Base-by-base conservation (phyloP, 805 yeast species). In the Nakazawaea sp. region DNA sequence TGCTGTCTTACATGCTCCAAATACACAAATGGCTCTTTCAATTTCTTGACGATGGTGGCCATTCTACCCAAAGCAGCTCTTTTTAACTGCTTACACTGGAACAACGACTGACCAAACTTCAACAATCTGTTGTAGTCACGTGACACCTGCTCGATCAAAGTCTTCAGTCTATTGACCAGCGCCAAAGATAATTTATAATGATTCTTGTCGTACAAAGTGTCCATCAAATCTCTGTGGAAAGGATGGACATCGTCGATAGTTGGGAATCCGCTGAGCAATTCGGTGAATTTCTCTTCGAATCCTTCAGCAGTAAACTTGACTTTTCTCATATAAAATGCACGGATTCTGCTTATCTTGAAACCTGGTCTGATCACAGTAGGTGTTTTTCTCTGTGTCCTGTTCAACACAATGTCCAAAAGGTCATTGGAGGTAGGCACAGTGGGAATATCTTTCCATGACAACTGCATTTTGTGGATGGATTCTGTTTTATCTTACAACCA, bases 1-100 rank as follows among this genome's bases (percentile, higher is more conserved):
- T 92, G 99, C 70, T 92, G 99, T 69, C 99, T 82, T 41, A 92
- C 99, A 68, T 92, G 97, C 68, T 92, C 99, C 59, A 92, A 70
- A 66, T 92, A 92, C 33, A 77, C 74, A 43, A 92, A 70, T 16
- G 98, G 90, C 60, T 92, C 98, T 66, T 90, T 92, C 57, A 92
- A 74, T 51, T 94, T 87, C 72, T 92, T 92, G 55, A 81, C 81
- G 53, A 92, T 88, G 25, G 99, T 92, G 39, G 98, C 99, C 99
- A 92, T 92, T 66, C 99, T 84, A 72, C 99, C 99, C 52, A 92
- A 68, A 23, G 97, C 99, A 49, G 99, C 99, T 57, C 97, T 77
- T 64, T 92, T 92, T 59, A 92, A 78, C 69, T 92, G 98, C 66
- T 92, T 92, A 75, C 99, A 92, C 70, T 94, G 99, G 67, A 88